These are phyloP conservation scores for Euphorbia peplus DNA, from an alignment of 345 rosid genomes.

Conservation along the genomic window DNA sequence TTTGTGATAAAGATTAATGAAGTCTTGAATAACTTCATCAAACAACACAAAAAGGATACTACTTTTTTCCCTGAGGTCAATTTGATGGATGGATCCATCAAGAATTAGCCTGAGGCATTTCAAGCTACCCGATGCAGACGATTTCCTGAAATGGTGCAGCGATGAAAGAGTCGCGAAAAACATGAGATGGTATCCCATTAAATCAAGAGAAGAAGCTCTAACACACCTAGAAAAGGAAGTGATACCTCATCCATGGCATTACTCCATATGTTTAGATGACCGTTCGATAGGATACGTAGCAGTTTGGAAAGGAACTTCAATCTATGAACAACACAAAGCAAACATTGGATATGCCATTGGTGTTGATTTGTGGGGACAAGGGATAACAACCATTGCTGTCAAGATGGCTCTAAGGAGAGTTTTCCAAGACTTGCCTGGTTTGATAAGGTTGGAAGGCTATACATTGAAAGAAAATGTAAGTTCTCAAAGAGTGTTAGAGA, in stretches of 20 bases:
- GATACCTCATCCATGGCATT: conserved; percentile 45
- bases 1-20: too few species aligned
- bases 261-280: conserved; percentile 42
- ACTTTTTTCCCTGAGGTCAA: too few species aligned
- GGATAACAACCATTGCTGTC: conserved; percentile 33
- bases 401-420: conserved; percentile 33
- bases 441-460: conserved; percentile 56
- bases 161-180: conserved; percentile 39
- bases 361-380: conserved; percentile 44
- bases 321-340: conserved; percentile 39
- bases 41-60: too few species aligned
- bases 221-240: conserved; percentile 24
- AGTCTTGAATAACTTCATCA: too few species aligned
- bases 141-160: conserved; percentile 43
- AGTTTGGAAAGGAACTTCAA: conserved; percentile 26
- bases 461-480: conserved; percentile 50
- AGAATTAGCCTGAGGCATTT: conserved; percentile 46
- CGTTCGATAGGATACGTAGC: conserved; percentile 43
- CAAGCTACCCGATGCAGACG: conserved; percentile 42
- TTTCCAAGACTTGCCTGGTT: conserved; percentile 25
- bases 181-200: conserved; percentile 38
- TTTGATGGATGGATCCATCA: conserved; percentile 37
- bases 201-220: conserved; percentile 39
- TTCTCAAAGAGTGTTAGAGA: conserved; percentile 59
- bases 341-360: conserved; percentile 35